Percentiles rank a stretch among this genome's conserved stretches.
phyloP scores from a whole-genome alignment of 2,329 filamentous ascomycete genomes.

The Nectriaceae sp. region DNA sequence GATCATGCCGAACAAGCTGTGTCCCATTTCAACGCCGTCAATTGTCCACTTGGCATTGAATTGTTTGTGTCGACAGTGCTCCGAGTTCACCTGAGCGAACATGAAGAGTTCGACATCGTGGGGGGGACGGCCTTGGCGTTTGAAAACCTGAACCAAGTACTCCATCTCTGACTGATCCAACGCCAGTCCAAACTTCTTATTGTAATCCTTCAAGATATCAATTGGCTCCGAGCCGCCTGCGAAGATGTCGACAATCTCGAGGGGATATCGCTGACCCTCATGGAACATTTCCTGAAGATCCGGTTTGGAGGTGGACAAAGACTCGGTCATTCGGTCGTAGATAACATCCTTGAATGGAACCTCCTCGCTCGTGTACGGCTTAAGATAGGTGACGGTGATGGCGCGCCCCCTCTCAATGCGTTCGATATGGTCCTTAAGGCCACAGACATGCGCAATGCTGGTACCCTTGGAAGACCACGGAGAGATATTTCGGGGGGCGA shows the following conservation, averaged over 20 bases:
- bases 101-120: conserved; percentile 97
- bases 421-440: conserved; percentile 67
- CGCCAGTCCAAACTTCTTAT: conserved; percentile 79
- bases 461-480: conserved; percentile 98
- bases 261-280: conserved; percentile 60
- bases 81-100: conserved; percentile 99
- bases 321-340: conserved; percentile 96
- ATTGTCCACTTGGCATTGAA: conserved; percentile 98
- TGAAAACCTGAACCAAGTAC: conserved; percentile 74
- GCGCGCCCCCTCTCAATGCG: conserved; percentile 87
- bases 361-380: conserved; percentile 44
- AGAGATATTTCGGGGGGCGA: conserved; percentile 83
- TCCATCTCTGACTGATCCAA: conserved; percentile 89
- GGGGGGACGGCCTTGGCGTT: conserved; percentile 57
- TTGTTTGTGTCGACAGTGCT: conserved; percentile 84
- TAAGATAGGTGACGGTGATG: conserved; percentile 67
- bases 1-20: conserved; percentile 94
- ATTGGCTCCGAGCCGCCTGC: conserved; percentile 65
- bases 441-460: conserved; percentile 90
- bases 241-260: conserved; percentile 77
- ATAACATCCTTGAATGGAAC: conserved; percentile 69
- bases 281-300: conserved; percentile 78
- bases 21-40: conserved; percentile 76
- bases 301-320: conserved; percentile 66
- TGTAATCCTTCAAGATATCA: conserved; percentile 77